Conservation (phyloP, 345 rosid species). For the Ailanthus altissimus region DNA sequence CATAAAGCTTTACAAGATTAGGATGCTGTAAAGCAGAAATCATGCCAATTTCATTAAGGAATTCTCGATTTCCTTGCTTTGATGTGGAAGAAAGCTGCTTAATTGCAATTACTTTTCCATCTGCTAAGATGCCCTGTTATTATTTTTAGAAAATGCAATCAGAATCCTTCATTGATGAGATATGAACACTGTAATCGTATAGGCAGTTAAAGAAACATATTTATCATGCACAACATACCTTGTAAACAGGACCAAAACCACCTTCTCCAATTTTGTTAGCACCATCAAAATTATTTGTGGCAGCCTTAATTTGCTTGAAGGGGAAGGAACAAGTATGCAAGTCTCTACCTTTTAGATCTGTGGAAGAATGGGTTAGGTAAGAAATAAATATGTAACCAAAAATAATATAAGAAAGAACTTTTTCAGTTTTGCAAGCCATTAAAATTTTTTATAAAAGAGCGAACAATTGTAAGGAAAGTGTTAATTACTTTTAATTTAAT, state of each 20-base stretch:
- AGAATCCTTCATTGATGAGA: background rate
- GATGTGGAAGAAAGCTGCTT: slow-evolving; percentile 72
- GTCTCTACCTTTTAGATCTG: slow-evolving; percentile 32
- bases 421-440: background rate
- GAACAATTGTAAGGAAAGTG: slow-evolving; percentile 2
- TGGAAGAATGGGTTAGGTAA: background rate
- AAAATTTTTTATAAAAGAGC: background rate
- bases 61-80: slow-evolving; percentile 68
- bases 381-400: too few relatives aligned
- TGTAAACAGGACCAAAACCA: slow-evolving; percentile 40
- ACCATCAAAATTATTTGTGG: slow-evolving; percentile 35
- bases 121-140: slow-evolving; percentile 49
- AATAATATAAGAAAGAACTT: background rate
- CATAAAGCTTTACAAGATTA: slow-evolving; percentile 62
- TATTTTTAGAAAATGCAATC: background rate
- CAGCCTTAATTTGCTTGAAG: slow-evolving; percentile 27
- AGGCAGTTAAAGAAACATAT: background rate
- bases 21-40: slow-evolving; percentile 65
- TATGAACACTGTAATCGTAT: too few relatives aligned
- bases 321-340: slow-evolving; percentile 28
- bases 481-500: background rate
- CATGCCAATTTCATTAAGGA: slow-evolving; percentile 61
- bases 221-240: slow-evolving; percentile 13
- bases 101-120: slow-evolving; percentile 61
- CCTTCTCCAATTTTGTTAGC: slow-evolving; percentile 43